Percentiles rank a stretch among this genome's conserved stretches.
phyloP scores from a whole-genome alignment of 2,329 filamentous ascomycete species.

The Microcera coccophila region DNA sequence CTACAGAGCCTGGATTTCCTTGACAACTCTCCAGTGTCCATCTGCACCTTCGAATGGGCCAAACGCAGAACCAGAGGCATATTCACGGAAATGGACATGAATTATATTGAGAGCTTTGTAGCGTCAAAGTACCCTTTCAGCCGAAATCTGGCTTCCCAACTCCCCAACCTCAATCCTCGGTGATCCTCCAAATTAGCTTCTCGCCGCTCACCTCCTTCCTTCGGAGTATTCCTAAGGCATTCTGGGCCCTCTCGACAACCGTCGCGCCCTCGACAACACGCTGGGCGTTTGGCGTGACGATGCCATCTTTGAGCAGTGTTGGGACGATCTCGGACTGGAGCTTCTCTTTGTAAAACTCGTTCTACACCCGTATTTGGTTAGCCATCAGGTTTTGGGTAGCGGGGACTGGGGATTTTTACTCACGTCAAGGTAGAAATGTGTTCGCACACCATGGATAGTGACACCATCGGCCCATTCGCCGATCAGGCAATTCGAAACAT shows the following conservation, averaged over 20 bases:
- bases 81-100: too few species aligned
- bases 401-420: conserved; percentile 2
- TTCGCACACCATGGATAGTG: conserved; percentile 47
- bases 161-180: conserved; percentile 11
- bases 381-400: not conserved
- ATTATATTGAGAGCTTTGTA: too few species aligned
- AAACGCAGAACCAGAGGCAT: too few species aligned
- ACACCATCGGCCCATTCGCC: conserved; percentile 52
- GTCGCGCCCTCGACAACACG: conserved; percentile 40
- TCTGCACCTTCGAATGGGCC: too few species aligned
- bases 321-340: conserved; percentile 54
- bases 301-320: conserved; percentile 37
- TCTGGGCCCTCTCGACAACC: conserved; percentile 37
- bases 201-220: conserved; percentile 39
- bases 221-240: conserved; percentile 34
- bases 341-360: conserved; percentile 52
- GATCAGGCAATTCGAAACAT: conserved; percentile 38
- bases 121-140: too few species aligned
- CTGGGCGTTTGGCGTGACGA: conserved; percentile 40
- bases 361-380: conserved; percentile 38
- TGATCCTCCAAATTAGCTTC: conserved; percentile 37
- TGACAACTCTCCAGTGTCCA: too few species aligned
- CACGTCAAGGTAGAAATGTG: conserved; percentile 28
- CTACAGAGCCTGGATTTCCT: too few species aligned
- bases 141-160: too few species aligned